Evolutionary conservation across 108 stramenopile species (phyloP), one percentile per base, ranked within the genome.

Genomic region (Cyclotella sp.): DNA sequence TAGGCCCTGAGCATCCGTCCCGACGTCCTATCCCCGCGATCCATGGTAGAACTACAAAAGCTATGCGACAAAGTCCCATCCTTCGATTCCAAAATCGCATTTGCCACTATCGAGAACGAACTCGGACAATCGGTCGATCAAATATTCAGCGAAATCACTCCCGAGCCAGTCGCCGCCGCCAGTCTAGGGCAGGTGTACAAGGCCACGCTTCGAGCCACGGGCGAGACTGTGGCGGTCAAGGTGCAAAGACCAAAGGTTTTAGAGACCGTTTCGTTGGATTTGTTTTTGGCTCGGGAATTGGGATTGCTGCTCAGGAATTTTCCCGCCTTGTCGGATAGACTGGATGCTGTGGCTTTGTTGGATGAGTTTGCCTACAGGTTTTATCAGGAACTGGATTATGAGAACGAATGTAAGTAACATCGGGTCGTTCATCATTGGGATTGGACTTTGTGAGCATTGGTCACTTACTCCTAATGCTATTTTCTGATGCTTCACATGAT

Each of bases 331-430:
- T 72, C 81, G 27, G 79, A 89, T 44, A 82, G 97, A 12, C 65
- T 96, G 29, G 97, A 98, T 70, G 89, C 94, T 16, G 96, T 97
- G 19, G 92, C 85, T 3, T 75, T 98, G n/a, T 66, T 98, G 64
- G 97, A 98, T 78, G 97, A 97, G 68, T 98, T 97, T 75, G 97
- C 97, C 3, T 88, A 68, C 52, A 82, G 96, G 9, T 97, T 97
- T 68, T 97, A 96, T 73, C 93, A 95, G 58, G 98, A 98, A 70
- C 75, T 98, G 26, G 98, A 98, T 82, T 98, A 98, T 85, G 89
- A 91, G 58, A 68, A 90, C 39, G 98, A 98, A 80, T 97, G 95
- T 76, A 82, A 88, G 53, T 61, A 5, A 5, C 13, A 19, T 55
- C 1, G 1, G 12, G 13, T 61, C 19, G 1, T 14, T 61, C 14